These are phyloP conservation scores for Rhizopus arrhizus DNA, from an alignment of 371 early-diverging fungal species.

Conservation along the genomic window DNA sequence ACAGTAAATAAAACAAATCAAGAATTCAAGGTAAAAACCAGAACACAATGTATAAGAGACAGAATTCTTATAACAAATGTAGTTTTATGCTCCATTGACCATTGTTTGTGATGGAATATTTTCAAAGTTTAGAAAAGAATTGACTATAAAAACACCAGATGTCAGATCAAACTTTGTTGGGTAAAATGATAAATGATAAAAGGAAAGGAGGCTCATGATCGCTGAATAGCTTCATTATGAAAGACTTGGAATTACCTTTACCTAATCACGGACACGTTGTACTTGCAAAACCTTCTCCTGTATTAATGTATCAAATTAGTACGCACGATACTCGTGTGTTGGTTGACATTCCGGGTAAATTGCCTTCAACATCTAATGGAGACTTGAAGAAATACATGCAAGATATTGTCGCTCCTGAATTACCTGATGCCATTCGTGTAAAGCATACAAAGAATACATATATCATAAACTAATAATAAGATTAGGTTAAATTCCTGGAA, in stretches of 20 bases:
- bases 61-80: neutral
- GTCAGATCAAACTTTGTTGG: constrained; percentile 83
- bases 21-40: constrained; percentile 21
- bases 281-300: constrained; percentile 77
- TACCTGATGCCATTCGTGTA: constrained; percentile 66
- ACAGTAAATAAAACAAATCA: constrained; percentile 31
- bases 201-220: neutral
- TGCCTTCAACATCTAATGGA: constrained; percentile 68
- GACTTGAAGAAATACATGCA: constrained; percentile 65
- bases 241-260: constrained; percentile 71
- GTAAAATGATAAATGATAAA: constrained; percentile 31
- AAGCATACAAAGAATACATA: constrained; percentile 42
- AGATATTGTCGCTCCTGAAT: constrained; percentile 56
- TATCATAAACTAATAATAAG: too few relatives aligned
- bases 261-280: constrained; percentile 89
- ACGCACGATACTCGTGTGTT: constrained; percentile 85
- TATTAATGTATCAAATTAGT: constrained; percentile 89
- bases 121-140: constrained; percentile 88
- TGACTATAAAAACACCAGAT: constrained; percentile 58
- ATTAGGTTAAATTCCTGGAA: constrained; percentile 46
- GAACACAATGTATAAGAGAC: too few relatives aligned
- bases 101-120: constrained; percentile 90
- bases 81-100: constrained; percentile 73
- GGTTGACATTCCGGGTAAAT: constrained; percentile 85
- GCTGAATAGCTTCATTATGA: constrained; percentile 50